Percentiles rank a stretch among this genome's conserved stretches.
phyloP scores from a whole-genome alignment of 805 yeast genomes.

The Candida cerambycidarum region DNA sequence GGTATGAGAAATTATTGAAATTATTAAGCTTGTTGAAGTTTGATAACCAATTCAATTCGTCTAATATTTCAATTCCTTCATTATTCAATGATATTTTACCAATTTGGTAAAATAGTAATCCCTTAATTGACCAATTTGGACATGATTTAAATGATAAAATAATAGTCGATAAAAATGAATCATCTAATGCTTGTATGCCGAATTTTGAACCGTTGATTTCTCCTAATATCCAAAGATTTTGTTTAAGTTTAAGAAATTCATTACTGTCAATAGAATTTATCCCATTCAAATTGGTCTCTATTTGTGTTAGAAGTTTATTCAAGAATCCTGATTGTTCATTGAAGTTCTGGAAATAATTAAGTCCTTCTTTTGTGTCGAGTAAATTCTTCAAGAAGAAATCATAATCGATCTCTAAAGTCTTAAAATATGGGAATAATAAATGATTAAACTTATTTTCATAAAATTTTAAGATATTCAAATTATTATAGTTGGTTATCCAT shows the following conservation, averaged over 20 bases:
- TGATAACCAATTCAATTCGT: constrained; percentile 70
- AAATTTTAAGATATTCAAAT: constrained; percentile 46
- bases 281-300: constrained; percentile 3
- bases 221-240: constrained; percentile 85
- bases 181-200: constrained; percentile 55
- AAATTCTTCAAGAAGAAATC: constrained; percentile 67
- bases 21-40: constrained; percentile 11
- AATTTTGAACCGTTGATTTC: constrained; percentile 69
- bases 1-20: constrained; percentile 22
- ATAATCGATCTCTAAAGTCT: constrained; percentile 1
- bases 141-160: constrained; percentile 36
- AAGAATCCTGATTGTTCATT: constrained; percentile 11
- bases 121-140: constrained; percentile 58
- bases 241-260: constrained; percentile 47
- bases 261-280: not conserved
- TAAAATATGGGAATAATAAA: constrained; percentile 25
- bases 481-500: constrained; percentile 55
- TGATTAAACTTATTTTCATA: constrained; percentile 42
- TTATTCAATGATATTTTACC: constrained; percentile 71
- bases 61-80: constrained; percentile 83
- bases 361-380: constrained; percentile 79
- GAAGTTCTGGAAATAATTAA: constrained; percentile 45
- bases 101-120: constrained; percentile 73
- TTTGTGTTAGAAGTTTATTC: constrained; percentile 9
- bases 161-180: constrained; percentile 32